These are phyloP conservation scores for Exophiala bonariae DNA, from an alignment of 2,329 filamentous ascomycete genomes.

Conservation along the genomic window DNA sequence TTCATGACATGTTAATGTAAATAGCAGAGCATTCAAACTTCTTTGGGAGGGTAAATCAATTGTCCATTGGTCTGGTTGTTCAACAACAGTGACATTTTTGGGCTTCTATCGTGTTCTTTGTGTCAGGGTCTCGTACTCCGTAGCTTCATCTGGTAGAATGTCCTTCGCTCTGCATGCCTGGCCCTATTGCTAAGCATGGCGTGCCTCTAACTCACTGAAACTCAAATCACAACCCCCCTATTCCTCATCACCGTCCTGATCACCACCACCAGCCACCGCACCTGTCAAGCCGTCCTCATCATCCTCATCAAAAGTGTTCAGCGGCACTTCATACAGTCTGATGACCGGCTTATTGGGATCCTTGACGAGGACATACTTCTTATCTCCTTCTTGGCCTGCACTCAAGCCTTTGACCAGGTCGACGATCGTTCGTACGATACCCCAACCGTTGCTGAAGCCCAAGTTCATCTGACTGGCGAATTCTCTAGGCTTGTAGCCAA, in stretches of 20 bases:
- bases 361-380: constrained; percentile 62
- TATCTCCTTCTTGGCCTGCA: constrained; percentile 41
- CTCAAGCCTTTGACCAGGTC: constrained; percentile 64
- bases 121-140: too few species aligned
- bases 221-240: constrained; percentile 23
- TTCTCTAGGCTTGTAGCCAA: constrained; percentile 97
- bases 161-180: too few species aligned
- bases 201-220: too few species aligned
- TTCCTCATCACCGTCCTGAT: constrained; percentile 57
- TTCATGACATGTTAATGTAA: too few species aligned
- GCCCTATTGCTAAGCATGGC: too few species aligned
- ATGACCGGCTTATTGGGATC: constrained; percentile 97
- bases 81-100: too few species aligned
- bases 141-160: too few species aligned
- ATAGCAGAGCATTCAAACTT: too few species aligned
- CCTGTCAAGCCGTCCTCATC: constrained; percentile 67
- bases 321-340: constrained; percentile 86
- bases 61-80: too few species aligned
- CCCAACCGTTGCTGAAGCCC: constrained; percentile 95
- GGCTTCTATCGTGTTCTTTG: too few species aligned
- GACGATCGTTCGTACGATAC: constrained; percentile 95
- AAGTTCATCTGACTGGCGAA: constrained; percentile 98
- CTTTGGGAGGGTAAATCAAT: too few species aligned
- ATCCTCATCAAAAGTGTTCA: constrained; percentile 84
- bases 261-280: constrained; percentile 55